Evolutionary conservation across 2,329 filamentous ascomycete species (phyloP).

Genomic region (Sordariomycetes sp.): DNA sequence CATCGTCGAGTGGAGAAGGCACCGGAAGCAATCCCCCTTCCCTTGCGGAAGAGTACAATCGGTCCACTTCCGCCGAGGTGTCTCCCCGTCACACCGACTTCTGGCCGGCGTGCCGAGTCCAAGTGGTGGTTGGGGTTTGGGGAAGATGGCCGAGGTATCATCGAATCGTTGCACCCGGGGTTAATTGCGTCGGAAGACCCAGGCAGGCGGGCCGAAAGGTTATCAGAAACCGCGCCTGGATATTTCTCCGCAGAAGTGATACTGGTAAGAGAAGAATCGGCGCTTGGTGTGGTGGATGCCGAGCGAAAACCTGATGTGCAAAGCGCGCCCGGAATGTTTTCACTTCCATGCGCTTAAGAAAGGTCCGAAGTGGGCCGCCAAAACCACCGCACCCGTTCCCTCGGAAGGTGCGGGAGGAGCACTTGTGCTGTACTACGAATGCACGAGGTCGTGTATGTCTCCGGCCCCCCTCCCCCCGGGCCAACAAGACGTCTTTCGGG

Average conservation of each 20-base stretch:
- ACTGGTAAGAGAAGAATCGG: neutral
- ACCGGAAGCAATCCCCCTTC: neutral
- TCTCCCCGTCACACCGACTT: neutral
- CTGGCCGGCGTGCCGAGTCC: neutral
- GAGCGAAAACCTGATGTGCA: neutral
- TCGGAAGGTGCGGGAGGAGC: neutral
- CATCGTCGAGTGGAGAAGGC: neutral
- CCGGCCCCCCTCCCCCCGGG: neutral
- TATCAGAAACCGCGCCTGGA: too few species aligned
- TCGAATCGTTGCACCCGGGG: too few species aligned
- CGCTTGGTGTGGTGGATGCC: neutral
- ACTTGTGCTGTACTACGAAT: too few species aligned
- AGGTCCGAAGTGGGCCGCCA: neutral
- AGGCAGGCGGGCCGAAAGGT: too few species aligned
- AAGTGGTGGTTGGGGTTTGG: neutral
- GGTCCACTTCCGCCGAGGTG: neutral
- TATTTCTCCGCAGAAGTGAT: neutral
- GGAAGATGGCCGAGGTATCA: neutral
- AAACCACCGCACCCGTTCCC: neutral
- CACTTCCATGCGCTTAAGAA: neutral
- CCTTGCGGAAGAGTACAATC: too few species aligned
- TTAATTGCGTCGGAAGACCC: too few species aligned
- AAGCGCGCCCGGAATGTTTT: too few species aligned
- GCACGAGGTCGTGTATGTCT: neutral
- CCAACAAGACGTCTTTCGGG: neutral